Evolutionary conservation across 805 yeast species (phyloP), one percentile per base, ranked within the genome.

Genomic region (Kodamaea laetipori): DNA sequence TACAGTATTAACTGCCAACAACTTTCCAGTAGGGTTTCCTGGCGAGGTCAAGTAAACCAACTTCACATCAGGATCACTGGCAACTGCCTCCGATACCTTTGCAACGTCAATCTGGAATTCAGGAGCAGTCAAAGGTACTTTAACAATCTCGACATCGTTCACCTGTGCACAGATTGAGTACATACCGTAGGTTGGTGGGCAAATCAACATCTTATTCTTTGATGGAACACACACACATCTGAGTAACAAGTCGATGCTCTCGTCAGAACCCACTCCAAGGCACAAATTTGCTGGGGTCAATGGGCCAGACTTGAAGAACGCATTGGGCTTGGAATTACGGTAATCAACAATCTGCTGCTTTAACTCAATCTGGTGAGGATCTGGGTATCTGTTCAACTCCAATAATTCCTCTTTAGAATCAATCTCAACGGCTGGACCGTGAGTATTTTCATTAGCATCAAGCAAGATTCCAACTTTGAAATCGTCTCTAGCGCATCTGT

Each of bases 111-210:
- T 67, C 39, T 74, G 74, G 48, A 84, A 78, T 38, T 80, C 78
- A 0, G 75, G 74, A 25, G 44, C 45, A 27, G 56, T 53, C 53
- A 90, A 75, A 6, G 95, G 90, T 12, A 89, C 90, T 47, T 77
- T 73, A 11, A 81, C 88, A 30, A 86, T 72, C 19, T 74, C 87
- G 7, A 92, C 86, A 56, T 94, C 98, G 58, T 94, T 94, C 46
- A 94, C 85, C 21, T 81, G 79, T 1, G 97, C 95, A 59, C 96
- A 85, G 25, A 94, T 90, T 3, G 86, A 69, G 72, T 94, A 94
- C 99, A 94, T 94, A 5, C 98, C 97, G 59, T 94, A 94, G 0
- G 99, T 94, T 33, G 99, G 98, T 2, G 98, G 97, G 62, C 96
- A 83, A 1, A 81, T 80, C 53, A 94, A 67, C 58, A 94, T 66